Evolutionary conservation across 164 flowering plant genomes (phyloP).

Genomic region (Stephania yunnanensis): DNA sequence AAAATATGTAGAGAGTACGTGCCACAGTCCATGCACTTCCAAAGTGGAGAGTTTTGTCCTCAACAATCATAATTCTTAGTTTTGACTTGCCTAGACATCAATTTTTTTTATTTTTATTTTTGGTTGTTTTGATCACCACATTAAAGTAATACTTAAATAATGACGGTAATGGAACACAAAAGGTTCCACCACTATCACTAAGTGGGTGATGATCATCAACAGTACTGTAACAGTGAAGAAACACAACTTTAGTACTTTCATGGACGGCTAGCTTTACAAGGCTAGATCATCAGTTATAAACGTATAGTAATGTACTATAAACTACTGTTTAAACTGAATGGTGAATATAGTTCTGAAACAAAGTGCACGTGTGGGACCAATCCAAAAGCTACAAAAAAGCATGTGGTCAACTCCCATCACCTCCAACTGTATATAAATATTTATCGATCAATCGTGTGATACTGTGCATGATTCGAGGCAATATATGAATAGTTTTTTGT

Average conservation of each 20-base stretch:
- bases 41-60: background rate
- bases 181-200: background rate
- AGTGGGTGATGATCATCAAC: background rate
- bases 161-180: background rate
- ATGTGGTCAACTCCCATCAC: too few species aligned
- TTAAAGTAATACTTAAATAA: background rate
- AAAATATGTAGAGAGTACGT: background rate
- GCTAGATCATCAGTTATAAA: too few species aligned
- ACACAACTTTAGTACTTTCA: too few species aligned
- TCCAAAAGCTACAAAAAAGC: background rate
- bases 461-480: too few species aligned
- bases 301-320: too few species aligned
- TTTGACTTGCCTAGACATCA: background rate
- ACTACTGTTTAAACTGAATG: background rate
- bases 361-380: background rate
- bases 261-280: too few species aligned
- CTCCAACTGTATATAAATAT: too few species aligned
- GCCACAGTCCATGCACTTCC: background rate
- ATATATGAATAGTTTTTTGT: too few species aligned
- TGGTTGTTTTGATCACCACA: background rate
- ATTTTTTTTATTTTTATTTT: background rate
- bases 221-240: background rate
- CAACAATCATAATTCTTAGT: background rate
- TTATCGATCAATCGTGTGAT: too few species aligned
- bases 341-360: background rate